Evolutionary conservation across 2,329 filamentous ascomycete species (phyloP).

Genomic region (Sarocladium strictum): DNA sequence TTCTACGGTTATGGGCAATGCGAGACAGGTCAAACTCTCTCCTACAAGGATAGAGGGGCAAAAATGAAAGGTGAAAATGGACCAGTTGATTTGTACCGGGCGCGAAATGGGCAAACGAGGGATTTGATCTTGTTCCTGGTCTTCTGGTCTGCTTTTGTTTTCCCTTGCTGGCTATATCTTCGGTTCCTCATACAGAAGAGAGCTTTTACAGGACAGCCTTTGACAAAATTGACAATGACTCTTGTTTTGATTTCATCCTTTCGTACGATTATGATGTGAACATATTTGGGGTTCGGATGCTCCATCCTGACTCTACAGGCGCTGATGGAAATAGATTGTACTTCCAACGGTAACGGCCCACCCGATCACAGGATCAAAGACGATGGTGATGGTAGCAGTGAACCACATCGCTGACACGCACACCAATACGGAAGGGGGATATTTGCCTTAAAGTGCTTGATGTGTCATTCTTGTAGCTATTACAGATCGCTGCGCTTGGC

Average conservation of each 20-base stretch:
- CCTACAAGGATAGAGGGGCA: not conserved
- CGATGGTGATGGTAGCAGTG: too few species aligned
- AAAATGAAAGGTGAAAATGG: not conserved
- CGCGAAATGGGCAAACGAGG: not conserved
- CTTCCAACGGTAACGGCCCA: too few species aligned
- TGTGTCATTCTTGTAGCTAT: too few species aligned
- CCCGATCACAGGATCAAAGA: too few species aligned
- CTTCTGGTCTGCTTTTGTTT: not conserved
- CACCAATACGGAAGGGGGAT: too few species aligned
- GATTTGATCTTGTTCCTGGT: not conserved
- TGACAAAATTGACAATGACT: not conserved
- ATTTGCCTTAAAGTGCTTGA: too few species aligned
- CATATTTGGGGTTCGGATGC: too few species aligned
- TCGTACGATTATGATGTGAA: too few species aligned
- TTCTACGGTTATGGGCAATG: not conserved
- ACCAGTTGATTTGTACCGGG: not conserved
- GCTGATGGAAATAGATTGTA: too few species aligned
- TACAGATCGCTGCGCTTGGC: too few species aligned
- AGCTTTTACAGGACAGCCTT: not conserved
- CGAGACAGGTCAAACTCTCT: not conserved
- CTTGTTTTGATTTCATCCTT: not conserved
- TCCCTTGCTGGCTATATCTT: not conserved
- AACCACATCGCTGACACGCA: too few species aligned
- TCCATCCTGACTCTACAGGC: too few species aligned
- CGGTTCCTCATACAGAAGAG: not conserved